These are phyloP conservation scores for Cladophialophora yegresii DNA, from an alignment of 2,329 filamentous ascomycete genomes.

Conservation along the genomic window DNA sequence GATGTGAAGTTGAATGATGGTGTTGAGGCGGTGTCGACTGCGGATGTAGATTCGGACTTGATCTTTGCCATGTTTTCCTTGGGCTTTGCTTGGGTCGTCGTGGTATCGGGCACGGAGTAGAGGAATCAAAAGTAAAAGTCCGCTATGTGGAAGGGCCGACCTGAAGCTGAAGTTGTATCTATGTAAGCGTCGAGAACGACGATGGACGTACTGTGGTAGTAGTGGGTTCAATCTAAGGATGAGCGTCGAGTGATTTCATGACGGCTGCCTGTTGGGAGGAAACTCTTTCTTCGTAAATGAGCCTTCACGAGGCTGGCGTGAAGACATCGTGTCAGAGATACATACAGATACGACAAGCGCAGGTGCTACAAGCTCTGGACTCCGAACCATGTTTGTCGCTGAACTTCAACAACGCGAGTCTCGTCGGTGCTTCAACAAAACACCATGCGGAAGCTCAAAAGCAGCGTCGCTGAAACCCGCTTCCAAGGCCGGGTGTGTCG, in stretches of 20 bases:
- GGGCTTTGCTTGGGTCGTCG: neutral
- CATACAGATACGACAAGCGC: no score
- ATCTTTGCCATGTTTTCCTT: neutral
- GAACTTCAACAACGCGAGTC: no score
- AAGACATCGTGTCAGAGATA: neutral
- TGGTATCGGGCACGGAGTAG: neutral
- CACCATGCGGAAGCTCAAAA: no score
- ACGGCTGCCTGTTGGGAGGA: neutral
- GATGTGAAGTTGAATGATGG: conserved; percentile 4
- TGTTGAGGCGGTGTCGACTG: neutral
- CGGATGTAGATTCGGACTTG: neutral
- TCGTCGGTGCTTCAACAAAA: no score
- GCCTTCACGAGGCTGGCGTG: neutral
- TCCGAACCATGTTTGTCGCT: no score
- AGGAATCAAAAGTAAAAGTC: no score
- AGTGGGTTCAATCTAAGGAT: neutral
- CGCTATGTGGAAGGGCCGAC: neutral
- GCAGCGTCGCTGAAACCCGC: no score
- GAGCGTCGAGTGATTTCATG: neutral
- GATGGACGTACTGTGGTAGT: neutral
- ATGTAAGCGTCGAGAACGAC: neutral
- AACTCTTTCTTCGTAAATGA: neutral
- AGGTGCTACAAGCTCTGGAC: no score
- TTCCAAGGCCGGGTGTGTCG: no score
- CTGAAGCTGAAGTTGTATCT: neutral